phyloP scores from a whole-genome alignment of 2,329 filamentous ascomycete species.

The Aspergillus brunneoviolaceus region DNA sequence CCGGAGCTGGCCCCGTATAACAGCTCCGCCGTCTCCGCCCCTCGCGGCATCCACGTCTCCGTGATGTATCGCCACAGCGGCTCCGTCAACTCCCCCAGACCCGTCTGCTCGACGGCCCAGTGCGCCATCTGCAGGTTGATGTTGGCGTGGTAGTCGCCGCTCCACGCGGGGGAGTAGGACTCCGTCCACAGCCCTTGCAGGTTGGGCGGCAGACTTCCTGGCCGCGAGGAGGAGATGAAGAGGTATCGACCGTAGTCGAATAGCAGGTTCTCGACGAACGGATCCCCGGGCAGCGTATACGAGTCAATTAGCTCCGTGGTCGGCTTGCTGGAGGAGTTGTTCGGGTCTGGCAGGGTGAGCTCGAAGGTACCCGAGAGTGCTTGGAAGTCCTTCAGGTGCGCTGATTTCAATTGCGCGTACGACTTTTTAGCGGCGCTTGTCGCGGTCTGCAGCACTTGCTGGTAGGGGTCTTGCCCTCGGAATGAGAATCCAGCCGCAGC shows the following conservation, averaged over 20 bases:
- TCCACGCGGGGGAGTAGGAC: conserved; percentile 49
- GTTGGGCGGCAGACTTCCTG: conserved; percentile 55
- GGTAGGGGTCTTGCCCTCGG: conserved; percentile 47
- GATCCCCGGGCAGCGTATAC: conserved; percentile 43
- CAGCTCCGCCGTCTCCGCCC: conserved; percentile 53
- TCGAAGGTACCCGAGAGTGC: conserved; percentile 26
- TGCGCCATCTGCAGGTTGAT: conserved; percentile 65
- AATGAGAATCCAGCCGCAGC: conserved; percentile 48
- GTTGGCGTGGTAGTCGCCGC: conserved; percentile 58
- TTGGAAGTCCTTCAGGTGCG: conserved; percentile 20
- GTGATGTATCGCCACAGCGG: conserved; percentile 56
- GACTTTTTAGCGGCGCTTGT: conserved; percentile 8
- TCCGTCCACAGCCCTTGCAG: conserved; percentile 59
- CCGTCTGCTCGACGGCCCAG: conserved; percentile 57
- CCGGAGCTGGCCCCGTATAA: conserved; percentile 53
- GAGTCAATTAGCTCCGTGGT: conserved; percentile 32
- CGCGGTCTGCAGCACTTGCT: conserved; percentile 35
- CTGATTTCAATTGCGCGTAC: conserved; percentile 14
- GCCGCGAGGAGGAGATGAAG: conserved; percentile 55
- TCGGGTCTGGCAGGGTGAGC: conserved; percentile 41
- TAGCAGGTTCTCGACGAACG: conserved; percentile 53
- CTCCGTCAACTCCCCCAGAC: conserved; percentile 45
- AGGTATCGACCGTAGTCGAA: conserved; percentile 56
- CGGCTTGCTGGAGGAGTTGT: conserved; percentile 19
- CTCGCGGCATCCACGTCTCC: conserved; percentile 55